Conservation (phyloP, 371 early-diverging fungal genomes). For the Sporodiniella umbellata region DNA sequence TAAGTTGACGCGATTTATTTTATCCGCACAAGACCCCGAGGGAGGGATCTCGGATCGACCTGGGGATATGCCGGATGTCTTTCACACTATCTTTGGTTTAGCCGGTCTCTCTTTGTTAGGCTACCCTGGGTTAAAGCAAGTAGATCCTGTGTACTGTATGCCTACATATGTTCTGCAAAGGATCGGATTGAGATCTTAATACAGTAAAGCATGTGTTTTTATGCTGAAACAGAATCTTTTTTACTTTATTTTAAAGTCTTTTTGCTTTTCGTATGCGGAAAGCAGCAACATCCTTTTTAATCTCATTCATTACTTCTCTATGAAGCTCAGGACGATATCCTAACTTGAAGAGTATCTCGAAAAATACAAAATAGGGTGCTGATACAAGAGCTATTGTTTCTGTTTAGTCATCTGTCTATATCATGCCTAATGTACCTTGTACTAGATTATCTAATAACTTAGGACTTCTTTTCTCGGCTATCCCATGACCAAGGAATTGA, state of each 20-base stretch:
- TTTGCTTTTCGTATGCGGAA: slow-evolving; percentile 48
- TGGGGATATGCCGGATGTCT: slow-evolving; percentile 93
- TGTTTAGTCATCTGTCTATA: no score
- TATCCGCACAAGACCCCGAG: slow-evolving; percentile 83
- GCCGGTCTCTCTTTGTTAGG: slow-evolving; percentile 87
- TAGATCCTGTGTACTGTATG: slow-evolving; percentile 95
- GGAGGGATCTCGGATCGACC: slow-evolving; percentile 97
- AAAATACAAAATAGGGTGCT: slow-evolving; percentile 93
- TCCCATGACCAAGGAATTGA: slow-evolving; percentile 89
- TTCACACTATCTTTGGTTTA: slow-evolving; percentile 96
- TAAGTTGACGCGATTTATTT: slow-evolving; percentile 78
- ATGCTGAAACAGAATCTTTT: no score
- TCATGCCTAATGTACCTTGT: slow-evolving; percentile 54
- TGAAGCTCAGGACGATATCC: slow-evolving; percentile 81
- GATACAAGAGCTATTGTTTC: slow-evolving; percentile 72
- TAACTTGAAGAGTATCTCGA: slow-evolving; percentile 81
- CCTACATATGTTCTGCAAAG: slow-evolving; percentile 68
- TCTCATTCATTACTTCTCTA: slow-evolving; percentile 57
- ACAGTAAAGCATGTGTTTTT: no score
- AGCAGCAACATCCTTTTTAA: slow-evolving; percentile 63
- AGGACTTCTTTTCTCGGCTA: slow-evolving; percentile 86
- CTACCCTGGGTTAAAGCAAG: slow-evolving; percentile 64
- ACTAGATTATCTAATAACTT: slow-evolving; percentile 82
- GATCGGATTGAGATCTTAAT: slow-evolving; percentile 39
- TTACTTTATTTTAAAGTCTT: neutral